phyloP scores from a whole-genome alignment of 2,329 filamentous ascomycete genomes.

The Sporothrix humicola region DNA sequence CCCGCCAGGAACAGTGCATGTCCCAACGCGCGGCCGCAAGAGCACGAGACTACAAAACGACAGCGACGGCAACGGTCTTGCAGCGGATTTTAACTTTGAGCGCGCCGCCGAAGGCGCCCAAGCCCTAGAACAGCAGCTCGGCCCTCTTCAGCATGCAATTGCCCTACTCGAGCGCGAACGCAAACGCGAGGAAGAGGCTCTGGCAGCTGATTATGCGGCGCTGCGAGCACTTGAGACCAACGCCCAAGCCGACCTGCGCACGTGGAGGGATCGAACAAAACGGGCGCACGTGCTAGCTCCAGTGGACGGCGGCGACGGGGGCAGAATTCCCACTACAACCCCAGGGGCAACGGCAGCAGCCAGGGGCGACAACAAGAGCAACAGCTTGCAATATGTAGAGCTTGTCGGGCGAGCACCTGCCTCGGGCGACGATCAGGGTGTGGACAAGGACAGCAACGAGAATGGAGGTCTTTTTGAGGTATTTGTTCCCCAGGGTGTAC shows the following conservation, averaged over 20 bases:
- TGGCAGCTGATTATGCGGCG: conserved; percentile 61
- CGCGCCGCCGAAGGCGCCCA: conserved; percentile 65
- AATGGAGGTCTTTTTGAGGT: conserved; percentile 44
- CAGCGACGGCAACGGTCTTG: conserved; percentile 50
- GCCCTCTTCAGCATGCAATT: conserved; percentile 66
- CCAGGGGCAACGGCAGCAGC: neutral
- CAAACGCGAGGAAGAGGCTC: conserved; percentile 58
- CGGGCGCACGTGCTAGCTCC: conserved; percentile 59
- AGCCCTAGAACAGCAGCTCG: conserved; percentile 63
- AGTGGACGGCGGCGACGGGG: conserved; percentile 39
- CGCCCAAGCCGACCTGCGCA: conserved; percentile 59
- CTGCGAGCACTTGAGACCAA: conserved; percentile 61
- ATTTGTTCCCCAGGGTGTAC: conserved; percentile 16
- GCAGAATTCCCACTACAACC: too few species aligned
- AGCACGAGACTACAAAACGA: neutral
- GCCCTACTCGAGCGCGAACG: conserved; percentile 65
- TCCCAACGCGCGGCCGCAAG: neutral
- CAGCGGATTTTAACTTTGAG: conserved; percentile 69
- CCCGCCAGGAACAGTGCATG: conserved; percentile 53
- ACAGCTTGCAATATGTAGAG: conserved; percentile 21
- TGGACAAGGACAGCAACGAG: neutral
- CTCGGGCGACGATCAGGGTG: conserved; percentile 5
- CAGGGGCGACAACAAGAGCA: neutral
- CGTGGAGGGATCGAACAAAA: conserved; percentile 56
- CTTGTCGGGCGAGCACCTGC: conserved; percentile 23